Evolutionary conservation across 805 yeast species (phyloP).

Genomic region (Candida nonsorbophila): DNA sequence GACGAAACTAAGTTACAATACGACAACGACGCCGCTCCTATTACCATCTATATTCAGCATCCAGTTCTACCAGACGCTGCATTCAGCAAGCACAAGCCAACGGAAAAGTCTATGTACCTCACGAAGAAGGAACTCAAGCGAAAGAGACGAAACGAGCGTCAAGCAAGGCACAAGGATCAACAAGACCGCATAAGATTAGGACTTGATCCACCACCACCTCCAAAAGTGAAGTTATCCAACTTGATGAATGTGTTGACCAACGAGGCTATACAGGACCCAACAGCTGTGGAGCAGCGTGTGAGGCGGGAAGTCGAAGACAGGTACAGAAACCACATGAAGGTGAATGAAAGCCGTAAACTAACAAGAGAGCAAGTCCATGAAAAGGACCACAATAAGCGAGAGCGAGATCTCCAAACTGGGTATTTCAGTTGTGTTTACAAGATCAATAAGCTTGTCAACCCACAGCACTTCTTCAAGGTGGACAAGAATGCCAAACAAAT

Average conservation of each 20-base stretch:
- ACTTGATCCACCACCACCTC: conserved; percentile 79
- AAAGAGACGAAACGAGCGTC: conserved; percentile 65
- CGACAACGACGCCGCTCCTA: conserved; percentile 40
- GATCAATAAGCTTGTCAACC: conserved; percentile 50
- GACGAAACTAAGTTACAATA: conserved; percentile 20
- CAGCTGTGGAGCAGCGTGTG: conserved; percentile 73
- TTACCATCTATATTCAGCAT: conserved; percentile 74
- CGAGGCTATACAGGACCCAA: conserved; percentile 85
- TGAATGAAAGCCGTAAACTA: conserved; percentile 59
- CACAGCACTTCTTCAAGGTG: conserved; percentile 66
- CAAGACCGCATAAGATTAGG: conserved; percentile 81
- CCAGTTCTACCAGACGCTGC: conserved; percentile 65
- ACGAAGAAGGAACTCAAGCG: conserved; percentile 77
- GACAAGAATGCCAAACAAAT: conserved; percentile 78
- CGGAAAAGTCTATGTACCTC: conserved; percentile 47
- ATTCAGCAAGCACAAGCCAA: conserved; percentile 44
- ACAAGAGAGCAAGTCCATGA: conserved; percentile 52
- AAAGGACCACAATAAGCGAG: conserved; percentile 41
- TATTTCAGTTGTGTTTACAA: conserved; percentile 53
- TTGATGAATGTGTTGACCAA: conserved; percentile 82
- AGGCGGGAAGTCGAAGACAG: conserved; percentile 64
- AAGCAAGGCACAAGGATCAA: conserved; percentile 55
- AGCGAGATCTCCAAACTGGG: conserved; percentile 49
- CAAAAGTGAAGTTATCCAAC: conserved; percentile 80
- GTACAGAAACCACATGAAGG: conserved; percentile 47